Conservation (phyloP, 345 rosid species). For the Citrus hindsii region DNA sequence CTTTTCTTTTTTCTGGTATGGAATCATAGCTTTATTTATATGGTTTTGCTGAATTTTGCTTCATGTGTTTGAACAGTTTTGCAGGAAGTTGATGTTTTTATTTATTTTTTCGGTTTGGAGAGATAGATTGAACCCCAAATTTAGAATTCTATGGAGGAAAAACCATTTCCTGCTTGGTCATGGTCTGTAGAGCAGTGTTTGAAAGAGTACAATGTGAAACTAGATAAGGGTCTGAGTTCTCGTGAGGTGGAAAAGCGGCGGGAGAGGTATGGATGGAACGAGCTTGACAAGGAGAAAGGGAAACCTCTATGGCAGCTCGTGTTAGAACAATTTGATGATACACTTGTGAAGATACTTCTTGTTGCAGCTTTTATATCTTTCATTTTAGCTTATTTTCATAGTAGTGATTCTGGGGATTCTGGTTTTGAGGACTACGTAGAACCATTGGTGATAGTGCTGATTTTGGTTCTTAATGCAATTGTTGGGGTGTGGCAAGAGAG, state of each 20-base stretch:
- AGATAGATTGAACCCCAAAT: conserved; percentile 18
- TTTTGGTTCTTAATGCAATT: conserved; percentile 68
- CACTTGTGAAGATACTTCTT: conserved; percentile 84
- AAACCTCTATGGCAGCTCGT: conserved; percentile 79
- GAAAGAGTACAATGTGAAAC: conserved; percentile 60
- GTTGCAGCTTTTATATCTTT: conserved; percentile 86
- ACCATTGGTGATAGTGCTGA: conserved; percentile 81
- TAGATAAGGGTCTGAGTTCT: conserved; percentile 60
- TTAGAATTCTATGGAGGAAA: conserved; percentile 52
- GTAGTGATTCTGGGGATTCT: conserved; percentile 42
- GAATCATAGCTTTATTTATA: background rate
- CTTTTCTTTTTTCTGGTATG: background rate
- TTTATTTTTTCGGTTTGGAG: conserved; percentile 3
- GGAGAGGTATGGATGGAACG: conserved; percentile 71
- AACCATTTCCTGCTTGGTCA: conserved; percentile 72
- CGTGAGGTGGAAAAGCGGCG: conserved; percentile 66
- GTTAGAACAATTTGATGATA: conserved; percentile 81
- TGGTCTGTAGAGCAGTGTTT: conserved; percentile 76
- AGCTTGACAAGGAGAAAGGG: conserved; percentile 83
- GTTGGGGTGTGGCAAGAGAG: conserved; percentile 98
- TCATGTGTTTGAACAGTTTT: conserved; percentile 13
- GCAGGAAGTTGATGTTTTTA: conserved; percentile 25
- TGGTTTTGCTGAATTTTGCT: background rate
- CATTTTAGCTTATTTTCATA: conserved; percentile 68
- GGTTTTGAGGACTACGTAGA: conserved; percentile 80